Evolutionary conservation across 2,329 filamentous ascomycete species (phyloP), one percentile per base, ranked within the genome.

Genomic region (Aspergillus intermedius): DNA sequence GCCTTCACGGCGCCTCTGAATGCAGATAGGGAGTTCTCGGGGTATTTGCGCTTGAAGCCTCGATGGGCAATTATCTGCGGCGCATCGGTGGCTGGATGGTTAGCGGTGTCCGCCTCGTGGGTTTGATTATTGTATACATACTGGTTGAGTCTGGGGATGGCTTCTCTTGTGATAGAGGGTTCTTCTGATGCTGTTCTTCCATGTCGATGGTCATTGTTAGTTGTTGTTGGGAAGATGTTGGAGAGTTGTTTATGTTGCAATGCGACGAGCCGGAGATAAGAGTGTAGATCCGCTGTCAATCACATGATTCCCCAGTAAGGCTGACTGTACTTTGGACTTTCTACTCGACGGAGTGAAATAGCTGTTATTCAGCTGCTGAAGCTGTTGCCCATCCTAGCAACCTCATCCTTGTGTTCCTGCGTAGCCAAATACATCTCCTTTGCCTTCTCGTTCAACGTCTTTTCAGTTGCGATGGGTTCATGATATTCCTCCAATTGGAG

Each of bases 11-110:
- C 91, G 23, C 78, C 84, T 49, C 74, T 74, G 70, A 95, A 94
- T 6, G 87, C 86, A 13, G 76, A 78, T 77, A 96, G 82, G 1
- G 87, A 86, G 70, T 97, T 97, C 68, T 97, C 91, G 0, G 91
- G 89, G 57, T 78, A 87, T 45, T 77, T 77, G 1, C 83, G 82
- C 64, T 88, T 91, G 76, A 67, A 73, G 1, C 72, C 72, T 39
- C 72, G 64, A 54, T 75, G 72, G 23, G 70, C 66, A 48, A 74
- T 70, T 23, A 59, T 62, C 32, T 73, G 68, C 7, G 42, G 42
- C 12, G 17, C 42, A 13, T 21, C 13, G n/a, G 12, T 17, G 23
- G 13, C 42, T 23, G 19, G 23, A n/a, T 7, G n/a, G 15, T 43
- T 43, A 35, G 34, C 34, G 6, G n/a, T 17, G 34, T 37, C 7